phyloP scores from a whole-genome alignment of 345 rosid genomes.

The Rhizophora apiculata region DNA sequence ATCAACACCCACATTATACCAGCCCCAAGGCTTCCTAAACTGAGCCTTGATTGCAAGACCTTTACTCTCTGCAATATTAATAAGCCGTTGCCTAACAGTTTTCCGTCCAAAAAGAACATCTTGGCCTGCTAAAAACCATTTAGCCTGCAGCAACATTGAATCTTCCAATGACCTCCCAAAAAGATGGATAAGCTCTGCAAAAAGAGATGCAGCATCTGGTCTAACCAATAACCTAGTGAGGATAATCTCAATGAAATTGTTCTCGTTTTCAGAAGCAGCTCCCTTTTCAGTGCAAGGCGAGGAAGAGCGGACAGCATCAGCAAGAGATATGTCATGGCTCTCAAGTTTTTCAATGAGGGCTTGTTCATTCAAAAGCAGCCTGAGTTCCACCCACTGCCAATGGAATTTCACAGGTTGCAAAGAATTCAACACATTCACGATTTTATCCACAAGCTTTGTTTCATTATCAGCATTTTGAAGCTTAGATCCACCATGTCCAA shows the following conservation, averaged over 20 bases:
- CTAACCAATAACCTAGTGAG: constrained; percentile 92
- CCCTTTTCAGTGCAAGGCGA: constrained; percentile 67
- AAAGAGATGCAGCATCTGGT: constrained; percentile 94
- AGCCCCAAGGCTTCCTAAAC: constrained; percentile 93
- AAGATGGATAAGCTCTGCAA: constrained; percentile 91
- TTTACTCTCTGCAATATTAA: constrained; percentile 71
- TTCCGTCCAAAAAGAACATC: constrained; percentile 93
- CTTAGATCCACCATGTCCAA: constrained; percentile 55
- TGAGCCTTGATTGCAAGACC: constrained; percentile 71
- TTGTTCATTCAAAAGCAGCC: constrained; percentile 96
- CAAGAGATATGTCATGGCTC: constrained; percentile 57
- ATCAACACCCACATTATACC: constrained; percentile 54
- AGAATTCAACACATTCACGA: constrained; percentile 70
- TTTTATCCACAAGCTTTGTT: constrained; percentile 72
- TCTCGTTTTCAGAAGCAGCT: constrained; percentile 86
- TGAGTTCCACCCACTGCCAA: constrained; percentile 99
- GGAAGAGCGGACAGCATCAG: constrained; percentile 72
- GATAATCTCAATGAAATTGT: constrained; percentile 74
- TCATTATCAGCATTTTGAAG: constrained; percentile 47
- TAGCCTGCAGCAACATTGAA: constrained; percentile 84
- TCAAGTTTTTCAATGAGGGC: constrained; percentile 83
- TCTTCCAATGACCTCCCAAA: constrained; percentile 97
- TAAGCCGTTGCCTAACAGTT: constrained; percentile 79
- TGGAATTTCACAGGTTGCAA: constrained; percentile 97
- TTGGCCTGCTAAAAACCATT: constrained; percentile 84